phyloP scores from a whole-genome alignment of 805 yeast genomes.

The Schizosaccharomyces octosporus region DNA sequence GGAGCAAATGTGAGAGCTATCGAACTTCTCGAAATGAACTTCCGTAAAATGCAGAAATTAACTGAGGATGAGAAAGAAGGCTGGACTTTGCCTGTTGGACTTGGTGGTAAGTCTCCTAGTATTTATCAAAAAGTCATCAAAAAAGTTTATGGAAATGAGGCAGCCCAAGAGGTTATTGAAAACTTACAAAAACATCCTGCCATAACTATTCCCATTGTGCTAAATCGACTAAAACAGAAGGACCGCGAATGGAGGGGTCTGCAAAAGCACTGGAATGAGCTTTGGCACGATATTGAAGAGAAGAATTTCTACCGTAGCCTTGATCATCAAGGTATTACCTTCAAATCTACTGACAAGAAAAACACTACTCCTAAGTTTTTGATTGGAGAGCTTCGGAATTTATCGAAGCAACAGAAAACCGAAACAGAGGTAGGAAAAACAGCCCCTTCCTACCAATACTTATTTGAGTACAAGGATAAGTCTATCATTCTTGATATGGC shows the following conservation, averaged over 20 bases:
- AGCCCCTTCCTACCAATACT: conserved; percentile 34
- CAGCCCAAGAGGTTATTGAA: conserved; percentile 88
- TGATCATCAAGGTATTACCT: conserved; percentile 86
- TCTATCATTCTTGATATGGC: conserved; percentile 53
- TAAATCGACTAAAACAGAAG: conserved; percentile 81
- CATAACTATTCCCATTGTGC: conserved; percentile 77
- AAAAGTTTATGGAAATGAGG: conserved; percentile 77
- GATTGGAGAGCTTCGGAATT: conserved; percentile 48
- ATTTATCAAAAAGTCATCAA: conserved; percentile 84
- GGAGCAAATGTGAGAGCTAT: conserved; percentile 85
- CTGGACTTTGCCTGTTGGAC: conserved; percentile 74
- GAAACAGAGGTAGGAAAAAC: not conserved
- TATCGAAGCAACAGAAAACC: not conserved
- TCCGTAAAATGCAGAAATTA: conserved; percentile 88
- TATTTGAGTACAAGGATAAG: conserved; percentile 37
- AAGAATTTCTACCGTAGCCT: conserved; percentile 78
- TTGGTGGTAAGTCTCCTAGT: conserved; percentile 76
- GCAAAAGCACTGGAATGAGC: conserved; percentile 96
- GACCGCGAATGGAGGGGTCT: conserved; percentile 98
- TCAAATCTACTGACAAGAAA: conserved; percentile 90
- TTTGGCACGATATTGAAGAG: conserved; percentile 95
- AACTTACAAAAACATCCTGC: conserved; percentile 91
- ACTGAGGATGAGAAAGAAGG: conserved; percentile 62
- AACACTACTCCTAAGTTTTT: conserved; percentile 70
- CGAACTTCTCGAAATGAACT: conserved; percentile 84